These are phyloP conservation scores for Epichloe scottii DNA, from an alignment of 2,329 filamentous ascomycete genomes.

Conservation along the genomic window DNA sequence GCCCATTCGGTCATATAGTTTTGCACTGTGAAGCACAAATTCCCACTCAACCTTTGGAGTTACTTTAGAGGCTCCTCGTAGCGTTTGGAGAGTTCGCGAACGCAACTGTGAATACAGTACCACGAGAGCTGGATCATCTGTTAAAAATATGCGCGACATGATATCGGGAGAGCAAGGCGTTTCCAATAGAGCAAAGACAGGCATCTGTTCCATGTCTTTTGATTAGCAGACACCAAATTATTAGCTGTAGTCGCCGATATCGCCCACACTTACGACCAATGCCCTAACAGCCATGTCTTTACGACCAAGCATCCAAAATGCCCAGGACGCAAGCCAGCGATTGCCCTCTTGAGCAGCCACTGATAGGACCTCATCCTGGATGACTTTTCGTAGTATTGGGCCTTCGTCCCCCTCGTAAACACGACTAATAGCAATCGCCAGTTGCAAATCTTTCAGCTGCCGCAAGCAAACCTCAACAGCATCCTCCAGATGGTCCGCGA, in stretches of 20 bases:
- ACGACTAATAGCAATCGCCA: slow-evolving; percentile 77
- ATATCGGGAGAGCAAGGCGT: slow-evolving; percentile 57
- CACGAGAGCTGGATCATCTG: slow-evolving; percentile 81
- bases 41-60: slow-evolving; percentile 72
- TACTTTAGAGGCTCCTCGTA: slow-evolving; percentile 74
- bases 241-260: background rate
- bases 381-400: slow-evolving; percentile 56
- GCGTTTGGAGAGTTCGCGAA: slow-evolving; percentile 67
- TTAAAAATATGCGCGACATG: slow-evolving; percentile 66
- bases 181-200: slow-evolving; percentile 61
- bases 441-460: slow-evolving; percentile 76
- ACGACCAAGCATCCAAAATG: slow-evolving; percentile 79
- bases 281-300: slow-evolving; percentile 75
- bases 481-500: slow-evolving; percentile 74
- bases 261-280: slow-evolving; percentile 52
- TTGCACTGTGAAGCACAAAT: slow-evolving; percentile 76
- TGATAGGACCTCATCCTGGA: slow-evolving; percentile 69
- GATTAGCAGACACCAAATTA: background rate
- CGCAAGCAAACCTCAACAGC: slow-evolving; percentile 78
- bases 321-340: slow-evolving; percentile 90
- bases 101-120: slow-evolving; percentile 79
- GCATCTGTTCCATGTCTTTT: slow-evolving; percentile 42
- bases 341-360: slow-evolving; percentile 72
- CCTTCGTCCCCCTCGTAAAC: slow-evolving; percentile 81
- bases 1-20: slow-evolving; percentile 80